phyloP scores from a whole-genome alignment of 208 protist genomes.

The Strigomonas galati region DNA sequence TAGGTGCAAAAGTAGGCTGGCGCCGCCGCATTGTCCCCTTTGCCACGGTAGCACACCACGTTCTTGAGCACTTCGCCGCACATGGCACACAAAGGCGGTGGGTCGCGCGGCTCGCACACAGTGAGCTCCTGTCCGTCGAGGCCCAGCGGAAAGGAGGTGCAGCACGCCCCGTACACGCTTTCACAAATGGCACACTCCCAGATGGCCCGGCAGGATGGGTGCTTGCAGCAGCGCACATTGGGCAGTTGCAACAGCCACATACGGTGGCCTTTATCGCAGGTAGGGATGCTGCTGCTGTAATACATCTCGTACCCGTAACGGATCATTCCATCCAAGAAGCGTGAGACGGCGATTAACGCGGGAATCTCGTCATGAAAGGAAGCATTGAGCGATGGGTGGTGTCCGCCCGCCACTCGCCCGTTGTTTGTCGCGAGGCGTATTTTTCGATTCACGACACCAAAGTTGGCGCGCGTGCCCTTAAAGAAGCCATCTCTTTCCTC shows the following conservation, averaged over 20 bases:
- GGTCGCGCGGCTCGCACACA: conserved; percentile 15
- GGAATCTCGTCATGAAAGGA: conserved; percentile 69
- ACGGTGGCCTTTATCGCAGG: conserved; percentile 58
- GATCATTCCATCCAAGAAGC: conserved; percentile 46
- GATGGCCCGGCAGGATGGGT: conserved; percentile 47
- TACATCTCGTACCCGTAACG: conserved; percentile 36
- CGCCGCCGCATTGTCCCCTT: not conserved
- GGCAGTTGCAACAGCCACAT: conserved; percentile 59
- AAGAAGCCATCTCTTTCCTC: conserved; percentile 37
- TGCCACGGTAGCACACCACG: too few species aligned
- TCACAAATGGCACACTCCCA: conserved; percentile 83
- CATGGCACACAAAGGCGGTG: not conserved
- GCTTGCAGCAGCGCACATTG: conserved; percentile 51
- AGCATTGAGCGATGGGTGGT: conserved; percentile 21
- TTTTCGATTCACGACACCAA: conserved; percentile 12
- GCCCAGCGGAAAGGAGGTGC: conserved; percentile 40
- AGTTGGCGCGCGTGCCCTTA: conserved; percentile 23
- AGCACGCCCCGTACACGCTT: conserved; percentile 70
- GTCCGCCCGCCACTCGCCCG: conserved; percentile 27
- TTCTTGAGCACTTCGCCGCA: conserved; percentile 16
- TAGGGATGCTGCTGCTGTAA: conserved; percentile 57
- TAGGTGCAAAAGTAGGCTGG: conserved; percentile 29
- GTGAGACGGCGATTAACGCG: conserved; percentile 36
- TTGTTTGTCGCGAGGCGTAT: conserved; percentile 40
- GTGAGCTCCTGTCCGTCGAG: conserved; percentile 23